These are phyloP conservation scores for Alloascoidea africana DNA, from an alignment of 805 yeast genomes.

Conservation along the genomic window DNA sequence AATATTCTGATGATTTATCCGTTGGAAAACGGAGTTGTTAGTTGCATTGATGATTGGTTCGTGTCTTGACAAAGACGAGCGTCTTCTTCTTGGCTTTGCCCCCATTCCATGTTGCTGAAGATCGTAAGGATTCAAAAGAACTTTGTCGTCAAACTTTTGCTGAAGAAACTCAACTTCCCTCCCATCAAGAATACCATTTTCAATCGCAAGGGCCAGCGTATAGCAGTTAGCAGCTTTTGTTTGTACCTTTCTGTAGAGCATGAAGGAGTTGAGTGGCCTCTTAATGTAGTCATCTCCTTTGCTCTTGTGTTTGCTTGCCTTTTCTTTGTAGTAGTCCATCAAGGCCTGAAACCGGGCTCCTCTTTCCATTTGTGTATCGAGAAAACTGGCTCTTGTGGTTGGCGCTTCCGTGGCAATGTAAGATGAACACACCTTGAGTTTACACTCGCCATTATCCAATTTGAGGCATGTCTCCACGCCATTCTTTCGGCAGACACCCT, in stretches of 20 bases:
- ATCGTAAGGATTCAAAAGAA: background rate
- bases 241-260: constrained; percentile 29
- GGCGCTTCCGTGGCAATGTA: constrained; percentile 7
- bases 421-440: constrained; percentile 11
- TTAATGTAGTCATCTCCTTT: constrained; percentile 18
- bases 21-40: background rate
- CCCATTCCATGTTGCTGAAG: background rate
- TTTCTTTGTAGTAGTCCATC: background rate
- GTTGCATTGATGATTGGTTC: constrained; percentile 1
- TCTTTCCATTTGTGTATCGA: background rate
- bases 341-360: background rate
- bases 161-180: background rate
- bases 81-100: background rate
- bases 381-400: constrained; percentile 10
- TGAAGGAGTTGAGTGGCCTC: constrained; percentile 31
- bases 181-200: background rate
- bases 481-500: background rate
- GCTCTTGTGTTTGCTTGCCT: constrained; percentile 1
- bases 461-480: background rate
- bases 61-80: background rate
- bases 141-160: constrained; percentile 10
- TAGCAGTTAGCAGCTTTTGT: constrained; percentile 24
- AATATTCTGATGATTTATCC: constrained; percentile 25
- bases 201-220: constrained; percentile 7
- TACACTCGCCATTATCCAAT: constrained; percentile 10